Conservation (phyloP, 768 basidiomycete genomes). For the Panaeolus cyanescens region DNA sequence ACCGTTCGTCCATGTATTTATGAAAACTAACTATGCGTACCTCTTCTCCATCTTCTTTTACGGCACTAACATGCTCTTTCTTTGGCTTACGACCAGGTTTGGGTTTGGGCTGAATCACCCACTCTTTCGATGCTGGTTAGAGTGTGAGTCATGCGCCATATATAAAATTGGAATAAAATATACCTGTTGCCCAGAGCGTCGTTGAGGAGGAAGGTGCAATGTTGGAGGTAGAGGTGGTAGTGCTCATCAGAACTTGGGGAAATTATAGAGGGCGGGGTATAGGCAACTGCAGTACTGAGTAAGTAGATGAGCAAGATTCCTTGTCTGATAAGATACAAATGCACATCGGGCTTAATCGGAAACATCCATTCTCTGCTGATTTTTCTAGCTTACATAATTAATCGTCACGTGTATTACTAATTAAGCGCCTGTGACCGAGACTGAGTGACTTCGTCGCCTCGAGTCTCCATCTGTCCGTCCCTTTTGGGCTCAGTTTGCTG, state of each 20-base stretch:
- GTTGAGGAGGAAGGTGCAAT: constrained; percentile 43
- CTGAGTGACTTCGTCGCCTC: too few relatives aligned
- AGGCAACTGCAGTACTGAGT: background rate
- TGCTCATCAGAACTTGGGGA: background rate
- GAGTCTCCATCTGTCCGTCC: too few relatives aligned
- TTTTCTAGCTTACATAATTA: constrained; percentile 1
- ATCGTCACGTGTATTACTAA: background rate
- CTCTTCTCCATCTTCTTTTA: constrained; percentile 45
- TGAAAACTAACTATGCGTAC: constrained; percentile 35
- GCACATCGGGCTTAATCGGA: constrained; percentile 27
- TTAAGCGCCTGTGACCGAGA: too few relatives aligned
- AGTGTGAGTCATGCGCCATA: too few relatives aligned
- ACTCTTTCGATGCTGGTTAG: constrained; percentile 80
- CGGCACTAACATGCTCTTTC: constrained; percentile 53
- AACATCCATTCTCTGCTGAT: constrained; percentile 20
- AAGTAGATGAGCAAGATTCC: constrained; percentile 10
- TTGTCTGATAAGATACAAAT: constrained; percentile 56
- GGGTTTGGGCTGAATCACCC: constrained; percentile 85
- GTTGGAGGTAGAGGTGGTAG: constrained; percentile 16
- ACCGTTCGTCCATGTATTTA: background rate
- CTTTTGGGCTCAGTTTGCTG: too few relatives aligned
- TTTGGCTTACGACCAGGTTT: constrained; percentile 90
- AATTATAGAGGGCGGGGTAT: background rate
- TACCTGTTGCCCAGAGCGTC: constrained; percentile 79
- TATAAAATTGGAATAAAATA: constrained; percentile 22